Conservation (phyloP, 176 grass and related monocot species). For the Otatea glauca region DNA sequence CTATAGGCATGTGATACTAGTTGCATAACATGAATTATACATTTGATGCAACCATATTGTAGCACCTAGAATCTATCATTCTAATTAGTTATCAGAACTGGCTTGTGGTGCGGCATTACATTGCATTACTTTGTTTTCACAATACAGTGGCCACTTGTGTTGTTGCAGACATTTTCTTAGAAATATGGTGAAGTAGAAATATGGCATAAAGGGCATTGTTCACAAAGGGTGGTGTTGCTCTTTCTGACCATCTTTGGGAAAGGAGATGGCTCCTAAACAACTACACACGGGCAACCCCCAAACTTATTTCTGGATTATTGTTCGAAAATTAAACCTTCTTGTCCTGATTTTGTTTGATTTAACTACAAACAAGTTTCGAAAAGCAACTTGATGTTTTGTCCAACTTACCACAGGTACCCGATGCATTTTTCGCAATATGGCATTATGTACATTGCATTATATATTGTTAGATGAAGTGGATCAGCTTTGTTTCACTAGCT, state of each 20-base stretch:
- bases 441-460: background rate
- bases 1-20: background rate
- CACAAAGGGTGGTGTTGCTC: background rate
- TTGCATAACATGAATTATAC: no score
- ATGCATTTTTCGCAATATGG: background rate
- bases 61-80: background rate
- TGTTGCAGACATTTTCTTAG: background rate
- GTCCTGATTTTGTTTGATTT: background rate
- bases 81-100: background rate
- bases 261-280: background rate
- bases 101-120: background rate
- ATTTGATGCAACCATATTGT: background rate
- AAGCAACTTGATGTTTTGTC: background rate
- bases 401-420: background rate
- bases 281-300: background rate
- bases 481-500: background rate
- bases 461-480: background rate
- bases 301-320: slow-evolving; percentile 5
- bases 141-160: background rate
- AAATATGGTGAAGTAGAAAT: slow-evolving; percentile 18
- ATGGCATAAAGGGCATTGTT: background rate
- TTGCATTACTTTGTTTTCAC: background rate
- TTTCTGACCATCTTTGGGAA: background rate
- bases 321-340: slow-evolving; percentile 17
- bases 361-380: background rate